Evolutionary conservation across 768 basidiomycete species (phyloP).

Genomic region (Hericium coralloides): DNA sequence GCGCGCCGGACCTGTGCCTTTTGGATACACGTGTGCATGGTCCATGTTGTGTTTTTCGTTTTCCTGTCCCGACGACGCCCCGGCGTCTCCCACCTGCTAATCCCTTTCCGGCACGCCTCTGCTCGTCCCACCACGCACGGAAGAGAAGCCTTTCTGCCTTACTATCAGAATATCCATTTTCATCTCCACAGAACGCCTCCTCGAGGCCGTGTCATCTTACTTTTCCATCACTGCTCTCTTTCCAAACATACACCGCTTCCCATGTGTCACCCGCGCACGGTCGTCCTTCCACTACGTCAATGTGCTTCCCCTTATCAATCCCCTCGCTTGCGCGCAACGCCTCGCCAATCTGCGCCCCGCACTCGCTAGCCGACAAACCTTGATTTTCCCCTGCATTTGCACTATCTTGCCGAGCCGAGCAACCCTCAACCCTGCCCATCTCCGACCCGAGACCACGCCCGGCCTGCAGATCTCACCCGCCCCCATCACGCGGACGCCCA

Average conservation of each 20-base stretch:
- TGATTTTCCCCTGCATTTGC: neutral
- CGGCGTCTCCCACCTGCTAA: neutral
- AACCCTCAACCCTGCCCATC: neutral
- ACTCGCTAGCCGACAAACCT: neutral
- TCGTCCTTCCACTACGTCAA: neutral
- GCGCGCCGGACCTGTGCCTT: too few relatives aligned
- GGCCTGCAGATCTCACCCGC: neutral
- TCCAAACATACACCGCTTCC: neutral
- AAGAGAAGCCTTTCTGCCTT: neutral
- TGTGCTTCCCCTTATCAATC: neutral
- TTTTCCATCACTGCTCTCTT: neutral
- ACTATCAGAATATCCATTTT: constrained; percentile 2
- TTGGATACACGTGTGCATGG: too few relatives aligned
- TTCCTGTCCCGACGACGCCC: neutral
- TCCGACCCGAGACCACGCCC: neutral
- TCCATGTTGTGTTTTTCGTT: neutral
- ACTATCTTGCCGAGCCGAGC: neutral
- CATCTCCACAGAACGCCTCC: neutral
- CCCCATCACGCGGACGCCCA: neutral
- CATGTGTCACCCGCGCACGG: neutral
- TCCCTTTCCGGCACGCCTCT: neutral
- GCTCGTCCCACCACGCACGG: neutral
- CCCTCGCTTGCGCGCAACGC: neutral
- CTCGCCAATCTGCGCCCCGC: neutral
- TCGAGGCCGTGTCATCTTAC: constrained; percentile 11